Percentiles rank a stretch among this genome's conserved stretches.
Conservation (phyloP, 495 filamentous ascomycete genomes). For the Amphirosellinia nigrospora region DNA sequence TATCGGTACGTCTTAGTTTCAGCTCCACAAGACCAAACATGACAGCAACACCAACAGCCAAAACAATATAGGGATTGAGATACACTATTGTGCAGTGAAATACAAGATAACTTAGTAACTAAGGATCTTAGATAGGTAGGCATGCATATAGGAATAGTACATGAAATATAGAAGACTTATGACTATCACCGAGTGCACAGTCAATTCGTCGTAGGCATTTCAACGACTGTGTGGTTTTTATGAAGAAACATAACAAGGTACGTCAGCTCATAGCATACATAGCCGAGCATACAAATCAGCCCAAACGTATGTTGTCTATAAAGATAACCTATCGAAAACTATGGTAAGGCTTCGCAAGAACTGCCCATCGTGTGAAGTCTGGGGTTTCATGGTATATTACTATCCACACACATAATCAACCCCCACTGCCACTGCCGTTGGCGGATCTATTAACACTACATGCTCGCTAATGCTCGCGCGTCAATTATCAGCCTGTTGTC, state of each 20-base stretch:
- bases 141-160: no score
- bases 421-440: background rate
- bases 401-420: constrained; percentile 21
- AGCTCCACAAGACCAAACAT: no score
- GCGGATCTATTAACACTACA: constrained; percentile 26
- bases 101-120: no score
- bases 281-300: background rate
- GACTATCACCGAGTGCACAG: background rate
- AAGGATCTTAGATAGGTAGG: no score
- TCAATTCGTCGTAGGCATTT: background rate
- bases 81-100: no score
- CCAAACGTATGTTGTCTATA: background rate
- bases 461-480: constrained; percentile 15
- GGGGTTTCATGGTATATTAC: constrained; percentile 19
- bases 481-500: constrained; percentile 17
- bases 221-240: background rate
- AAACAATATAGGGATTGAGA: no score
- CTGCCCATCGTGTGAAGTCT: background rate
- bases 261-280: background rate
- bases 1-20: no score
- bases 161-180: no score
- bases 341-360: background rate
- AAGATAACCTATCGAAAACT: constrained; percentile 2
- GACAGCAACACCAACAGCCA: no score
- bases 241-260: background rate